A percentile compares a stretch with the other conserved stretches of the same genome.
Conservation (phyloP, 805 yeast species). For the Zygosaccharomyces lentus region DNA sequence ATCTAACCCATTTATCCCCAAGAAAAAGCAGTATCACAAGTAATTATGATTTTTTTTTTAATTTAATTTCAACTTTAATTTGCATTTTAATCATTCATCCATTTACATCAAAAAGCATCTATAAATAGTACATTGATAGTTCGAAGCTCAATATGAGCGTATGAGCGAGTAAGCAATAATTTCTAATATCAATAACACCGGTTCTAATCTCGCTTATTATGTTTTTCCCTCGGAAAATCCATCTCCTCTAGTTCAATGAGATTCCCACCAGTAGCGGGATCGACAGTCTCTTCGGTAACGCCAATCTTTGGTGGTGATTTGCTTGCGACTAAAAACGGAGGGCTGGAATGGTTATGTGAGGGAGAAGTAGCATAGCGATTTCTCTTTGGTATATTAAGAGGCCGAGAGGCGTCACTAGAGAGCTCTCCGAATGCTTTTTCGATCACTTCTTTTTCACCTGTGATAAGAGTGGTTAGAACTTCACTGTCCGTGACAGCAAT, state of each 20-base stretch:
- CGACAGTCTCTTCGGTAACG: slow-evolving; percentile 14
- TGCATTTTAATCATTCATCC: neutral
- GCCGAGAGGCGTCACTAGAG: neutral
- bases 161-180: too few species aligned
- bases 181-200: too few species aligned
- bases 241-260: slow-evolving; percentile 2
- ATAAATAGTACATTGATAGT: neutral
- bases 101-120: neutral
- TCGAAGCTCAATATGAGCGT: neutral
- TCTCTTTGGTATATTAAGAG: slow-evolving; percentile 2
- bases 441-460: slow-evolving; percentile 22
- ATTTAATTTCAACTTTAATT: slow-evolving; percentile 3
- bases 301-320: slow-evolving; percentile 34
- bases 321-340: slow-evolving; percentile 17
- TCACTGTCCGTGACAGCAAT: slow-evolving; percentile 10
- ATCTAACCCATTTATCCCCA: slow-evolving; percentile 27
- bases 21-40: slow-evolving; percentile 17
- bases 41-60: neutral
- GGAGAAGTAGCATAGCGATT: slow-evolving; percentile 4
- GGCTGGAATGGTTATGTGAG: slow-evolving; percentile 7
- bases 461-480: slow-evolving; percentile 11
- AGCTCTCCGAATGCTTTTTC: slow-evolving; percentile 24
- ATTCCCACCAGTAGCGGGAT: slow-evolving; percentile 7
- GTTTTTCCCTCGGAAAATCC: neutral
- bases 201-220: neutral